These are phyloP conservation scores for Basipetospora sp. DNA, from an alignment of 2,329 filamentous ascomycete species.

Conservation along the genomic window DNA sequence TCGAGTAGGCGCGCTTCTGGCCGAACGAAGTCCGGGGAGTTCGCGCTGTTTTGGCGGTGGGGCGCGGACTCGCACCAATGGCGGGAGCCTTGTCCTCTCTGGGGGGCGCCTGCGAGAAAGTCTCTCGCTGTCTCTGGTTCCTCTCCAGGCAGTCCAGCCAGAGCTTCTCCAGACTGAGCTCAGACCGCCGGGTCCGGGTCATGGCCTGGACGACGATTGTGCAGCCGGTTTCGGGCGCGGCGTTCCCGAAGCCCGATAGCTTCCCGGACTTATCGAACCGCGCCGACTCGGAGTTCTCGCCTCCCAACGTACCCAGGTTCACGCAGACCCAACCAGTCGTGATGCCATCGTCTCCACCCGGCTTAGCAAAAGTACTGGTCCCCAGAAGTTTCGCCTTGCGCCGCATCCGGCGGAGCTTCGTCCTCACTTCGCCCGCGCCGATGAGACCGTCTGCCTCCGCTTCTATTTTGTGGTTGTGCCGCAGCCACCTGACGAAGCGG, in stretches of 20 bases:
- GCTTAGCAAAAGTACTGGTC: conserved; percentile 49
- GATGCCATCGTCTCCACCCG: conserved; percentile 65
- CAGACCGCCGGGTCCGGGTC: conserved; percentile 36
- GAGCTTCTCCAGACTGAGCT: conserved; percentile 38
- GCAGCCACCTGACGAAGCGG: conserved; percentile 73
- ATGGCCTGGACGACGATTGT: conserved; percentile 44
- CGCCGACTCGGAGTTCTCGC: conserved; percentile 30
- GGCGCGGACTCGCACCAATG: no score
- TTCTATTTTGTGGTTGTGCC: conserved; percentile 53
- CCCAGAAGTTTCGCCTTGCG: conserved; percentile 71
- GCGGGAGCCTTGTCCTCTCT: background rate
- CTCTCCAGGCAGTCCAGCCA: conserved; percentile 28
- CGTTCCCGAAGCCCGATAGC: conserved; percentile 61
- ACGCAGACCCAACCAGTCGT: conserved; percentile 94
- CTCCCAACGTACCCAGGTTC: conserved; percentile 60
- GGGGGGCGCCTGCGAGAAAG: conserved; percentile 1
- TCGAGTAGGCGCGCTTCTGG: no score
- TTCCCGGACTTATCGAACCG: conserved; percentile 34
- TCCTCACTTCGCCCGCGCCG: conserved; percentile 79
- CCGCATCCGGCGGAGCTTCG: conserved; percentile 66
- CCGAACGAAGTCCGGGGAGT: no score
- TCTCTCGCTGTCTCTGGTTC: conserved; percentile 18
- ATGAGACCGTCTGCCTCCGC: conserved; percentile 78
- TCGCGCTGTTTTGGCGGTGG: no score
- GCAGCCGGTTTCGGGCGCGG: conserved; percentile 27